Percentiles rank a stretch among this genome's conserved stretches.
phyloP scores from a whole-genome alignment of 495 filamentous ascomycete species.

The Penicillium lividum region DNA sequence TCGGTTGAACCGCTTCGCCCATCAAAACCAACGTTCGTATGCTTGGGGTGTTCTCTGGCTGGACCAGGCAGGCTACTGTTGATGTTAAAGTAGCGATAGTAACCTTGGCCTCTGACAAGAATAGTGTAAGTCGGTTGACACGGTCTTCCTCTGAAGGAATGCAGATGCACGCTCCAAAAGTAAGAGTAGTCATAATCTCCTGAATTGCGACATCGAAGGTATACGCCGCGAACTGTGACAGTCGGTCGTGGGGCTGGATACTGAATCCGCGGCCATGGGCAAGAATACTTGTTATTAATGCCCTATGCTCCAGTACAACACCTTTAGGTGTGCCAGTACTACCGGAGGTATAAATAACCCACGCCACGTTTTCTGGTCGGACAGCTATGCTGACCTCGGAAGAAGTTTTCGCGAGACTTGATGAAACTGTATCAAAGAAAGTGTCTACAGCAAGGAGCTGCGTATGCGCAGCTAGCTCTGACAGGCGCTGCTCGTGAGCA shows the following conservation, averaged over 20 bases:
- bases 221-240: conserved; percentile 20
- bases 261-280: too few species aligned
- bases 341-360: conserved; percentile 14
- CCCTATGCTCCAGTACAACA: too few species aligned
- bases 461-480: too few species aligned
- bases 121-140: not conserved
- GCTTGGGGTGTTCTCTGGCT: too few species aligned
- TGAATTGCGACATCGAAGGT: conserved; percentile 10
- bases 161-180: conserved; percentile 7
- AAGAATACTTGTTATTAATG: too few species aligned
- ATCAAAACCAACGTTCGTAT: not conserved
- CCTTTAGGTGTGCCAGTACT: conserved; percentile 13
- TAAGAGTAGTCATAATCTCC: conserved; percentile 6
- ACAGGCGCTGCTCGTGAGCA: too few species aligned
- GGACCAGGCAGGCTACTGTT: not conserved
- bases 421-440: not conserved
- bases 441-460: too few species aligned
- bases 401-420: not conserved
- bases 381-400: not conserved
- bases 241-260: too few species aligned
- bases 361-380: not conserved
- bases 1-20: not conserved
- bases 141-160: conserved; percentile 6
- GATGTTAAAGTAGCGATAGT: not conserved
- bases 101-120: not conserved